Evolutionary conservation across 2,329 filamentous ascomycete species (phyloP).

Genomic region (Exophiala sideris): DNA sequence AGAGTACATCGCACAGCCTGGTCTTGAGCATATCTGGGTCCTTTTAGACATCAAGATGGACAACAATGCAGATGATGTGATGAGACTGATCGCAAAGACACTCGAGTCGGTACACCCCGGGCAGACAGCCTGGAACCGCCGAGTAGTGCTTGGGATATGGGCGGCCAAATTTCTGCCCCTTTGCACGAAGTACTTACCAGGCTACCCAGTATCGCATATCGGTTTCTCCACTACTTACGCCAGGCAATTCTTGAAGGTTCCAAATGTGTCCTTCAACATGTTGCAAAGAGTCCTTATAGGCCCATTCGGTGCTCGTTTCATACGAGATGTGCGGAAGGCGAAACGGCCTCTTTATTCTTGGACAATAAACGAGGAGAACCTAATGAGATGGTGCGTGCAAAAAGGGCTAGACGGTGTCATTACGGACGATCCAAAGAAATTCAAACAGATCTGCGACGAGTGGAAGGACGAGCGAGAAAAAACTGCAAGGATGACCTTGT

Average conservation of each 20-base stretch:
- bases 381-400: conserved; percentile 78
- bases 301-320: conserved; percentile 63
- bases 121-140: conserved; percentile 62
- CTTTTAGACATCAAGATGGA: conserved; percentile 76
- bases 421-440: conserved; percentile 75
- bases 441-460: conserved; percentile 34
- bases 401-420: conserved; percentile 72
- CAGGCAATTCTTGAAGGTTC: conserved; percentile 63
- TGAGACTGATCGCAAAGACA: conserved; percentile 64
- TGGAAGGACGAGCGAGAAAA: conserved; percentile 21
- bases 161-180: conserved; percentile 67
- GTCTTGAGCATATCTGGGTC: conserved; percentile 68
- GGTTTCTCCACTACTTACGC: conserved; percentile 56
- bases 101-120: conserved; percentile 52
- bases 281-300: conserved; percentile 66
- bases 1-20: conserved; percentile 64
- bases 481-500: conserved; percentile 13
- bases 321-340: conserved; percentile 56
- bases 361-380: conserved; percentile 77
- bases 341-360: conserved; percentile 68
- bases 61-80: conserved; percentile 60
- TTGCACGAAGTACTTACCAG: conserved; percentile 52
- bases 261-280: conserved; percentile 75
- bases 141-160: conserved; percentile 82
- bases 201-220: conserved; percentile 40